Evolutionary conservation across 768 basidiomycete species (phyloP).

Genomic region (Clavaria fumosa): DNA sequence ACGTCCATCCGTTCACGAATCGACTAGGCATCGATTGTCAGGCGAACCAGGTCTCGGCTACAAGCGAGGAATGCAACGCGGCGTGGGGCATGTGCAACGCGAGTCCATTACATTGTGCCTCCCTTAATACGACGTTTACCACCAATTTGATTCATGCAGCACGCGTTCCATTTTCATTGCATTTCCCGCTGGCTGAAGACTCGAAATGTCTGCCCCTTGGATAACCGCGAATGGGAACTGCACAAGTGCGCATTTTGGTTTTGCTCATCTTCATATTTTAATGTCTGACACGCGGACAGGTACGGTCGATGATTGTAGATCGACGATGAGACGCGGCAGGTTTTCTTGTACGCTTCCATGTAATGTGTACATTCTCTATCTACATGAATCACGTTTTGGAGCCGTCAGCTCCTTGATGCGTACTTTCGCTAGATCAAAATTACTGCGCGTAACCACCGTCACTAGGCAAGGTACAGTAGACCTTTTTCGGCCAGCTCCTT

Average conservation of each 20-base stretch:
- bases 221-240: constrained; percentile 94
- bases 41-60: constrained; percentile 95
- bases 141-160: constrained; percentile 44
- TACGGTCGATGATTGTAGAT: too few relatives aligned
- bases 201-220: constrained; percentile 84
- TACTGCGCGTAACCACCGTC: too few relatives aligned
- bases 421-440: too few relatives aligned
- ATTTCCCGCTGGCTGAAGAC: constrained; percentile 99
- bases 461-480: too few relatives aligned
- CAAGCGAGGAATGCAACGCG: constrained; percentile 92
- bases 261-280: too few relatives aligned
- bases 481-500: too few relatives aligned
- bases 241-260: constrained; percentile 58
- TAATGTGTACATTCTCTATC: too few relatives aligned
- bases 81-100: constrained; percentile 99
- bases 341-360: too few relatives aligned
- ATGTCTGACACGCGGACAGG: too few relatives aligned
- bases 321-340: too few relatives aligned
- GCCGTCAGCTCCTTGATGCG: too few relatives aligned
- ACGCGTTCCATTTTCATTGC: constrained; percentile 99
- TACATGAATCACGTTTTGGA: too few relatives aligned
- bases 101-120: constrained; percentile 13
- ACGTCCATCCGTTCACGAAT: constrained; percentile 4
- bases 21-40: constrained; percentile 93
- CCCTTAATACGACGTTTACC: neutral